phyloP scores from a whole-genome alignment of 1,284 basidiomycete species.

The Naganishia cerealis region DNA sequence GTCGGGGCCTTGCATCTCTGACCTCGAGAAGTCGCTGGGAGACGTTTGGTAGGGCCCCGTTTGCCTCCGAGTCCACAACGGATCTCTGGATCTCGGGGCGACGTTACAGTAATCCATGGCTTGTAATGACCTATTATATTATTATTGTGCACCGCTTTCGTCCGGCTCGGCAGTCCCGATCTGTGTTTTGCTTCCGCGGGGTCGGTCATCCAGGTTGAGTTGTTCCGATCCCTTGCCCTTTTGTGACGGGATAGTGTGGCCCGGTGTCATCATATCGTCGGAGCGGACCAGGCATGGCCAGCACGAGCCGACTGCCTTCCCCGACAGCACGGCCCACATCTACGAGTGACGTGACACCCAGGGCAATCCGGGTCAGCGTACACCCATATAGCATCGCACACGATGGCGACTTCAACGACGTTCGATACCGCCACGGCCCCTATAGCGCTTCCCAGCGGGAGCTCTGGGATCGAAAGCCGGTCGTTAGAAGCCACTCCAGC shows the following conservation, averaged over 20 bases:
- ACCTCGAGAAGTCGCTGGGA: no score
- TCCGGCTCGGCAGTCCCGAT: slow-evolving; percentile 5
- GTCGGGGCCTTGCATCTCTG: no score
- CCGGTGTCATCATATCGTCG: background rate
- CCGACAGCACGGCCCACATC: no score
- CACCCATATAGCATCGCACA: no score
- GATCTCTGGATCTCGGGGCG: no score
- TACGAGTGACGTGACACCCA: no score
- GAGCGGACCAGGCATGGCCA: background rate
- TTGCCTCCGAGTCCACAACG: no score
- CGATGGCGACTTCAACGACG: background rate
- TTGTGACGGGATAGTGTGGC: background rate
- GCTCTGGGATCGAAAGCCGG: background rate
- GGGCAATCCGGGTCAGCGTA: no score
- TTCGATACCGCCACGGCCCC: background rate
- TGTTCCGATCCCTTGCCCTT: background rate
- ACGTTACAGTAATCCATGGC: background rate
- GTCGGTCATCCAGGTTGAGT: slow-evolving; percentile 8
- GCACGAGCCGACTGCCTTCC: no score
- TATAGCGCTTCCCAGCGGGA: background rate
- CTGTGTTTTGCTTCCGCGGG: slow-evolving; percentile 1
- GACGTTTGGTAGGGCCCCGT: no score
- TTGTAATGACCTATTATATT: background rate
- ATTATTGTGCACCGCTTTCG: slow-evolving; percentile 7
- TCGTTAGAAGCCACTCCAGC: background rate